Base-by-base conservation (phyloP, 257 asterid genomes). In the Solanum tarapatanum region DNA sequence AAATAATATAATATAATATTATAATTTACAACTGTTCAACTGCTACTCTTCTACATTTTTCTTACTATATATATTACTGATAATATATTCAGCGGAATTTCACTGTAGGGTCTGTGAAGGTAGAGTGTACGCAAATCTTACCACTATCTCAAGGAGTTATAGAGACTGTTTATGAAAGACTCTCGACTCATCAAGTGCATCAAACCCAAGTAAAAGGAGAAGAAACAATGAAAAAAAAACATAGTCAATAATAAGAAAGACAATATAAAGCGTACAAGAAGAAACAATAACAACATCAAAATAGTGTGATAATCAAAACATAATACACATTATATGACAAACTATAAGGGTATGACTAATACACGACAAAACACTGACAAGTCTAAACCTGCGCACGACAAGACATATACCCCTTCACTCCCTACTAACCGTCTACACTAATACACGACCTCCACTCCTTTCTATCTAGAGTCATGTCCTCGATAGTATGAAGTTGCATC, bases 21-120 rank as follows among this genome's bases (percentile, higher is more conserved):
- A 36, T 62, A 86, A 12, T 9, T 85, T 85, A 86, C 87, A 79
- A 79, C 58, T 86, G 19, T 70, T 79, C 51, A 88, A 36, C 87
- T 66, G 64, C 75, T 35, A 86, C 41, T 88, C 84, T 77, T 41
- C 84, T n/a, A 24, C 8, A 43, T 41, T 7, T 79, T 14, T 33
- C 68, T 58, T 58, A 58, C 26, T 58, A 58, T 32, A 72, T 17
- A 58, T 32, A 32, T 17, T 16, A 3, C 12, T 9, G 16, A 73
- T 73, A 73, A 73, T 23, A 43, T 55, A 55, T 19, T 19, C 1
- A 19, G 11, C 0, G 3, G 4, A 55, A 55, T 55, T 8, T 55
- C 5, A 55, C 2, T 55, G 5, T 55, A 8, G 1, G 11, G 64
- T 7, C 0, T 55, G 1, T 19, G 10, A 19, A 19, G 10, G 10